Base-by-base conservation (phyloP, 768 basidiomycete species). In the Agaricus subrufescens region DNA sequence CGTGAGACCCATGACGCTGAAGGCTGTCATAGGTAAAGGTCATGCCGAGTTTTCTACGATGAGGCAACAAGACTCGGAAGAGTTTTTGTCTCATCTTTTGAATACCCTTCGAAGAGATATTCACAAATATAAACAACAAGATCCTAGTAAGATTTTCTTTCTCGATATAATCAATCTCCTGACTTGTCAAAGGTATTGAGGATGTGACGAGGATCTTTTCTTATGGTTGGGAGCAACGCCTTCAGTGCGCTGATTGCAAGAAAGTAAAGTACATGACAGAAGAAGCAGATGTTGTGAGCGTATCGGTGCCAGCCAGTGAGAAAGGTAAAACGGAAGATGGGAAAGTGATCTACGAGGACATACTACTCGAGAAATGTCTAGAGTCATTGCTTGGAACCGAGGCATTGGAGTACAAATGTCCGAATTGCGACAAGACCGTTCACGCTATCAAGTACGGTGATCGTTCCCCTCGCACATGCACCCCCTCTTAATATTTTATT, bases 51-150 rank as follows among this genome's bases (percentile, higher is more conserved):
- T 98, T 64, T 77, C 89, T 34, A 98, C 95, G 46, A 98, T 98
- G 95, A 80, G 83, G 51, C 96, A 99, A 69, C 97, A 98, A 66
- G 97, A 99, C 64, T 85, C 94, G 4, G 94, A 96, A 65, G 96
- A 98, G 71, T 98, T 98, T 73, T 79, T 99, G 52, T 79, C 83
- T 37, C 84, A 96, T 70, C 73, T 98, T 1, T 63, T 98, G 51
- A 86, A 84, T 4, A 76, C 82, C 19, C 70, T 99, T 11, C 76
- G 91, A 56, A 75, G 88, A 61, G 79, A 90, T 61, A 75, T 77
- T 38, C 80, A 82, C 59, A 83, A 81, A 61, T 67, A 65, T 62
- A 79, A 67, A 60, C 73, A 71, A 57, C 71, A 71, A 52, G 63
- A 67, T 15, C 53, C 63, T 54, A 70, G 72, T 74, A 44, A 0